Base-by-base conservation (phyloP, 768 basidiomycete genomes). In the Hericium rajendrae region DNA sequence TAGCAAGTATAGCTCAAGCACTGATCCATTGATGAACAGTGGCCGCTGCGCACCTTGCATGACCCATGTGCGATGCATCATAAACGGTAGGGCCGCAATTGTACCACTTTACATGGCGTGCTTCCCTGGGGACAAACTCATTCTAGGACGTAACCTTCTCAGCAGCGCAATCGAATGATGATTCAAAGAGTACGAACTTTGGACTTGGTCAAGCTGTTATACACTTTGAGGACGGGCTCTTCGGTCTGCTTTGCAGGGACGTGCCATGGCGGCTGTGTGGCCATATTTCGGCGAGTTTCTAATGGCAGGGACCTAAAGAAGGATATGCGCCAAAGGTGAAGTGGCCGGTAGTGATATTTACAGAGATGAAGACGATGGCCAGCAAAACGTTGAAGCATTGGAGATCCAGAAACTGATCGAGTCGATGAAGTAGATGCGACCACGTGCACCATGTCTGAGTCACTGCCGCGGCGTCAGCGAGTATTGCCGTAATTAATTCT, bases 11-110 rank as follows among this genome's bases (percentile, higher is more conserved):
- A 32, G 32, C 4, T 32, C 32, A 32, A 32, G 32, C 32, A 32
- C 32, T 32, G 32, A 32, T 32, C 32, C 32, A 32, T 32, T 32
- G 32, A 32, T 32, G 32, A 32, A 32, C 32, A 32, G 5, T 32
- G 32, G 32, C 1, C 10, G 6, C 10, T 16, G 49, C 71, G 64
- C 68, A 95, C 93, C 94, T 84, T 6, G 97, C 97, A 74, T 99
- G 97, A 6, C 97, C 97, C 91, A 99, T 93, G 70, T 99, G 97
- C 43, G 92, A 88, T 12, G 93, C 84, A 76, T 99, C 97, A 70
- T 99, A 99, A 9, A 99, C 97, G 0, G 97, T 99, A 16, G 97
- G 95, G 10, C 97, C 95, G 67, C 97, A 99, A 70, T 97, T 97
- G 69, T 99, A 98, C 94, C 94, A 98, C 65, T 94, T 94, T n/a